Conservation (phyloP, 352 stramenopile species). For the Phytopythium oedochilum region DNA sequence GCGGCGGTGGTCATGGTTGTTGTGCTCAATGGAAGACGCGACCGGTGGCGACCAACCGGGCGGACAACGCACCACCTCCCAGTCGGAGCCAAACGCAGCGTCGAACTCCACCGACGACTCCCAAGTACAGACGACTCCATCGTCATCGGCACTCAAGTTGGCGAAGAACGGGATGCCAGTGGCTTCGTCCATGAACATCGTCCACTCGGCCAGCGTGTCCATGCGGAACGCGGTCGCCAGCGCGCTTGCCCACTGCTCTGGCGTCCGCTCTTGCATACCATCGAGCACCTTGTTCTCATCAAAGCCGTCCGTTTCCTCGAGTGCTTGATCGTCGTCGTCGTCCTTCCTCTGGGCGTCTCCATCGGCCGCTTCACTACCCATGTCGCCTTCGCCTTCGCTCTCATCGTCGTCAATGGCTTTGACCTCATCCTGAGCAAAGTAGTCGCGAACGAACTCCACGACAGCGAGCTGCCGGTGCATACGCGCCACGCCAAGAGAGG, state of each 20-base stretch:
- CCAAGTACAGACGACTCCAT: conserved; percentile 36
- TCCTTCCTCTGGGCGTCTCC: conserved; percentile 3
- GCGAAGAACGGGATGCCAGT: conserved; percentile 52
- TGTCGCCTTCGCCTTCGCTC: conserved; percentile 4
- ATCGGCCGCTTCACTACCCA: not conserved
- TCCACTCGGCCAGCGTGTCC: conserved; percentile 65
- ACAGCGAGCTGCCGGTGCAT: conserved; percentile 56
- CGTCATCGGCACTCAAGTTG: not conserved
- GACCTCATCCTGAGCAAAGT: conserved; percentile 50
- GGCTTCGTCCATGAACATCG: conserved; percentile 58
- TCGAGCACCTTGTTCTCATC: conserved; percentile 13
- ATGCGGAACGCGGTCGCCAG: conserved; percentile 41
- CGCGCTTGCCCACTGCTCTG: conserved; percentile 39
- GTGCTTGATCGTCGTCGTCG: not conserved
- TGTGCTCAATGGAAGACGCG: not conserved
- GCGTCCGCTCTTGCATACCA: conserved; percentile 11
- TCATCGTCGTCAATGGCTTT: not conserved
- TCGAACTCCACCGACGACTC: conserved; percentile 67
- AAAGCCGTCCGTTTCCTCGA: conserved; percentile 7
- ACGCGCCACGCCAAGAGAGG: conserved; percentile 63
- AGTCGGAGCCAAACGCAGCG: conserved; percentile 48
- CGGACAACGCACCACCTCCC: conserved; percentile 47
- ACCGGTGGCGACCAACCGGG: conserved; percentile 5
- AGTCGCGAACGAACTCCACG: conserved; percentile 53
- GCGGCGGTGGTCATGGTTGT: not conserved